Evolutionary conservation across 2,329 filamentous ascomycete genomes (phyloP), one percentile per base, ranked within the genome.

Genomic region (Helicocarpus griseus): DNA sequence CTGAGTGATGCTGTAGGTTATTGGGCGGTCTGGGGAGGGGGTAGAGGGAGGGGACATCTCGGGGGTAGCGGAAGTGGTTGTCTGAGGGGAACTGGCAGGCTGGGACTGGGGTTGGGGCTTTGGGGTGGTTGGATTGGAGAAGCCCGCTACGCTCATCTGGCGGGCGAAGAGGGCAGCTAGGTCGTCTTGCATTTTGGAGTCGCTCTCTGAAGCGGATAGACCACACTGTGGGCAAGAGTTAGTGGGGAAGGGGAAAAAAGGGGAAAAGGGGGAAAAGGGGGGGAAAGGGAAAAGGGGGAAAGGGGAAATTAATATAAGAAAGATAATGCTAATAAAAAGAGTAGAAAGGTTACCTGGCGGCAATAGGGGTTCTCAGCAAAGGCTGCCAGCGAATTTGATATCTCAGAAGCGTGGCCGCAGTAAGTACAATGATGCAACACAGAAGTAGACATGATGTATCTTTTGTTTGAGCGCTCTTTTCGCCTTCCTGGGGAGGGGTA

Each of bases 141-240:
- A 21, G 17, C 55, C 52, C 48, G 67, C 67, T 58, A 93, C 77
- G 50, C 77, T 86, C 69, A 94, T 78, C 65, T 87, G 86, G 59
- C 81, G 82, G 48, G 85, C 78, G 68, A 95, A 89, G 61, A 95
- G 82, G 53, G 79, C 74, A n/a, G 85, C 79, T 33, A 95, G 83
- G 60, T 95, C 89, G 57, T 95, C 87, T 65, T 90, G 83, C 61
- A 82, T 78, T 68, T 85, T 81, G 73, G 80, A 78, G 56, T 71
- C 75, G 63, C 65, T 61, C 58, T 71, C 69, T 4, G 63, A 64
- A 29, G 62, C 65, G 31, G 69, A 70, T 48, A 72, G 57, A n/a
- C 70, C 68, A 56, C 69, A 71, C 70, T 73, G 59, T 43, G 17
- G 48, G 36, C 28, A 43, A 28, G 33, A 22, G 57, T 66, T 40